A percentile compares a stretch with the other conserved stretches of the same genome.
Conservation (phyloP, 257 asterid species). For the Linaria vulgaris region DNA sequence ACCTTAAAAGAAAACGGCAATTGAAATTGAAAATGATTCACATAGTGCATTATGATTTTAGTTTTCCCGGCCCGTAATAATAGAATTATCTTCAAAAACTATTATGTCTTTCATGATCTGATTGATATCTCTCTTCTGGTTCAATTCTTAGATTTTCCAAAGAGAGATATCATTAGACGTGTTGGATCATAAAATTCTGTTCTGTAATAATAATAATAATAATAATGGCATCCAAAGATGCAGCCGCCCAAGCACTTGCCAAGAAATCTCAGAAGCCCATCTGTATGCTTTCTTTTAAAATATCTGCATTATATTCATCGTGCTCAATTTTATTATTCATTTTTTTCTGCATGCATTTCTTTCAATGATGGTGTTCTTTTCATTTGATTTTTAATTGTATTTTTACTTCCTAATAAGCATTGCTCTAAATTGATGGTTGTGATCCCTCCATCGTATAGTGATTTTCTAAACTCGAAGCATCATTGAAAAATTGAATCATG, state of each 20-base stretch:
- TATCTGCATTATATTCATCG: neutral
- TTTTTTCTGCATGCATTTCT: neutral
- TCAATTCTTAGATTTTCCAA: neutral
- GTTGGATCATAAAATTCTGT: neutral
- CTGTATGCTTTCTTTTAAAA: slow-evolving; percentile 23
- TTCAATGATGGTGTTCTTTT: neutral
- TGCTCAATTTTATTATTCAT: neutral
- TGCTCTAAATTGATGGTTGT: neutral
- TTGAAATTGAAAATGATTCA: too few species aligned
- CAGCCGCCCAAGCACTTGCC: slow-evolving; percentile 35
- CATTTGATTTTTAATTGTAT: neutral
- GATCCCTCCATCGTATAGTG: neutral
- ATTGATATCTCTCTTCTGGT: slow-evolving; percentile 10
- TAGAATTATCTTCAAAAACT: slow-evolving; percentile 1
- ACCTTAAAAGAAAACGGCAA: too few species aligned
- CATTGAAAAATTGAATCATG: too few species aligned
- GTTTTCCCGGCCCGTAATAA: slow-evolving; percentile 21
- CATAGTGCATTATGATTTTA: neutral
- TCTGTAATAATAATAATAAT: too few species aligned
- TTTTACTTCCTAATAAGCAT: neutral
- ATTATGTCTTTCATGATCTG: slow-evolving; percentile 19
- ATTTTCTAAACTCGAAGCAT: neutral
- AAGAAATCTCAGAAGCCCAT: slow-evolving; percentile 40
- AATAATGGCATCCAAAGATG: slow-evolving; percentile 34
- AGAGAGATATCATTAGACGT: slow-evolving; percentile 2